Base-by-base conservation (phyloP, 495 filamentous ascomycete species). In the Entonaema liquescens region DNA sequence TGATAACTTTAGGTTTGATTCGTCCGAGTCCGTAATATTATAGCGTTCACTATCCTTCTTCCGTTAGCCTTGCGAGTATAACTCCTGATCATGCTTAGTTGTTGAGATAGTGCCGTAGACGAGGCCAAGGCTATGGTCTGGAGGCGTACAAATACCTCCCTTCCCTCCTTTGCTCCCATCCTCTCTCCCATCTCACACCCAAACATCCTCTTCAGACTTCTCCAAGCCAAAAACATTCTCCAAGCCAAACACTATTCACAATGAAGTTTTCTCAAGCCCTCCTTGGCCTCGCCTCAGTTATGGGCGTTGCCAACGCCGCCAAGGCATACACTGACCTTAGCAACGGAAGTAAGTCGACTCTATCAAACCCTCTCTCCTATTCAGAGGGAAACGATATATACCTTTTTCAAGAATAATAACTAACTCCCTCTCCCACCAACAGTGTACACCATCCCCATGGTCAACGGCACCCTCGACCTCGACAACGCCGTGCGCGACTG, bases 401-500 rank as follows among this genome's bases (percentile, higher is more conserved):
- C 31, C 5, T 33, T 33, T 33, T 33, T n/a, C n/a, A n/a, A n/a
- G n/a, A n/a, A n/a, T n/a, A n/a, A n/a, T 40, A 5, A 15, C 17
- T 21, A 35, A 35, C 40, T 19, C 25, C 26, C 40, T 29, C n/a
- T 23, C 19, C 8, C 28, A 13, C 47, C 9, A 35, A 35, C 25
- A 71, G 70, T 65, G 42, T 72, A 67, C 59, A 68, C 64, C 35
- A 55, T 72, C 59, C 70, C 70, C 59, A 19, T 60, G 35, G 55
- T 61, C 23, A 49, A 64, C 38, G 40, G 13, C 15, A 29, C 11
- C 26, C 35, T 72, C 4, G 64, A 67, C 54, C 38, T 64, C 59
- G n/a, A 15, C 21, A 36, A 40, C 23, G 21, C 19, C 28, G 5
- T 8, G 5, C 36, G 5, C 36, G 50, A 15, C 47, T 12, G 9